phyloP scores from a whole-genome alignment of 2,329 filamentous ascomycete species.

The Neofusicoccum laricinum region DNA sequence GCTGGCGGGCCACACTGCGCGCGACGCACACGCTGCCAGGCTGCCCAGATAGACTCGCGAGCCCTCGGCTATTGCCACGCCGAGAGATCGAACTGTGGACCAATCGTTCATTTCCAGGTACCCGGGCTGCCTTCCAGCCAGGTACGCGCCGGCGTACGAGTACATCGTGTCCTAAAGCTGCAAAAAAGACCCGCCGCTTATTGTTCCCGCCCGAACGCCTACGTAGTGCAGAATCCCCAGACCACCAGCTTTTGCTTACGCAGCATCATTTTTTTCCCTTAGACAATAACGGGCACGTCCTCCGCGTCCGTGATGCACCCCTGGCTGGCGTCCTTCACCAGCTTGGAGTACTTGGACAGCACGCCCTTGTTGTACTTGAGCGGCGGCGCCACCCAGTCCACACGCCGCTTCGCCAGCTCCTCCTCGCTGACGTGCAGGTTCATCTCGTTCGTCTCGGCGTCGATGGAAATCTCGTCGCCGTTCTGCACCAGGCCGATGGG shows the following conservation, averaged over 20 bases:
- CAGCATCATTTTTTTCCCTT: neutral
- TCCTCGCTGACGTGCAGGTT: constrained; percentile 65
- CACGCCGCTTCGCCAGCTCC: constrained; percentile 54
- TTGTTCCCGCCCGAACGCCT: constrained; percentile 9
- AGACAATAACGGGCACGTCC: constrained; percentile 1
- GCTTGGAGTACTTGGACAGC: constrained; percentile 57
- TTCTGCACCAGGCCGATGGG: constrained; percentile 81
- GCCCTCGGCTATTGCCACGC: constrained; percentile 15
- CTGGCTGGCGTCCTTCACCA: constrained; percentile 56
- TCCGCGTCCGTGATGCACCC: constrained; percentile 56
- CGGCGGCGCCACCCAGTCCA: constrained; percentile 52
- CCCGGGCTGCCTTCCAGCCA: neutral
- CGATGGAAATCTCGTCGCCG: constrained; percentile 77
- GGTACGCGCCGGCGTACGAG: neutral
- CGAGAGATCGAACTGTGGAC: constrained; percentile 9
- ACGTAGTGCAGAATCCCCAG: constrained; percentile 8
- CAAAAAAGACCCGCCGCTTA: neutral
- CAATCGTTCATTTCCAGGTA: constrained; percentile 16
- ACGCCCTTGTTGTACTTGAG: constrained; percentile 59
- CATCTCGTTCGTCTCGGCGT: constrained; percentile 68
- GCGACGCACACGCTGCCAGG: neutral
- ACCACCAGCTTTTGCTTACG: neutral
- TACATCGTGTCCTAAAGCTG: neutral
- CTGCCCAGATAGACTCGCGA: constrained; percentile 11
- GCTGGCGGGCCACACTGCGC: neutral